Evolutionary conservation across 2,329 filamentous ascomycete species (phyloP).

Genomic region (Metarhizium guizhouense): DNA sequence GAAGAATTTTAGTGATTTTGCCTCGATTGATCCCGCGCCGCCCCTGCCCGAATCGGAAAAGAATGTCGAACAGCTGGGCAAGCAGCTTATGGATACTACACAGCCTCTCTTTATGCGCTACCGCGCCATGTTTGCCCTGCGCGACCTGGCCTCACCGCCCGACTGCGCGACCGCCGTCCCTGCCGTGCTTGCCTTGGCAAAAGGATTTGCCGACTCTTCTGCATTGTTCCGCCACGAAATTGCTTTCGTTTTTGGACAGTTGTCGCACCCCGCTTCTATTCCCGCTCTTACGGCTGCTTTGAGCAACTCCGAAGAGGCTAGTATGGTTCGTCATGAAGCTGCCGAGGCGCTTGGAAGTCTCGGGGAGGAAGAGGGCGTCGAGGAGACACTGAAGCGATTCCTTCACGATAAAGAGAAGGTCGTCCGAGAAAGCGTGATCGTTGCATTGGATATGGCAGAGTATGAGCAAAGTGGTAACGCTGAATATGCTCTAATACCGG

Average conservation of each 20-base stretch:
- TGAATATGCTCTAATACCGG: conserved; percentile 87
- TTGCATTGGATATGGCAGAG: conserved; percentile 96
- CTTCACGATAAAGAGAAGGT: conserved; percentile 86
- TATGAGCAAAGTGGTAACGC: conserved; percentile 82
- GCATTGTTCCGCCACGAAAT: conserved; percentile 96
- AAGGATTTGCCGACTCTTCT: conserved; percentile 75
- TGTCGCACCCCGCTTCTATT: conserved; percentile 94
- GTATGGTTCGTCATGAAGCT: conserved; percentile 97
- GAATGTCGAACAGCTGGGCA: conserved; percentile 66
- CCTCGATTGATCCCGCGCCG: conserved; percentile 90
- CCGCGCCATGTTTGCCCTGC: conserved; percentile 94
- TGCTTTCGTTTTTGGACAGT: conserved; percentile 94
- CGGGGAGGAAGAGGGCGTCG: conserved; percentile 87
- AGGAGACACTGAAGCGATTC: conserved; percentile 74
- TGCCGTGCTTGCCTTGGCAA: conserved; percentile 78
- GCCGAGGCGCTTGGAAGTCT: conserved; percentile 92
- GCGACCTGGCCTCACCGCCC: conserved; percentile 88
- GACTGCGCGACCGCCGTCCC: conserved; percentile 81
- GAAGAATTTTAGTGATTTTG: conserved; percentile 63
- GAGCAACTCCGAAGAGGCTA: conserved; percentile 70
- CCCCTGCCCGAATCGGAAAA: conserved; percentile 65
- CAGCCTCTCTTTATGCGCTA: conserved; percentile 86
- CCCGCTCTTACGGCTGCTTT: conserved; percentile 74
- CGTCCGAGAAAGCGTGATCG: conserved; percentile 87
- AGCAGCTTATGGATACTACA: conserved; percentile 67